These are phyloP conservation scores for Globomyces sp. DNA, from an alignment of 371 early-diverging fungal species.

Conservation along the genomic window DNA sequence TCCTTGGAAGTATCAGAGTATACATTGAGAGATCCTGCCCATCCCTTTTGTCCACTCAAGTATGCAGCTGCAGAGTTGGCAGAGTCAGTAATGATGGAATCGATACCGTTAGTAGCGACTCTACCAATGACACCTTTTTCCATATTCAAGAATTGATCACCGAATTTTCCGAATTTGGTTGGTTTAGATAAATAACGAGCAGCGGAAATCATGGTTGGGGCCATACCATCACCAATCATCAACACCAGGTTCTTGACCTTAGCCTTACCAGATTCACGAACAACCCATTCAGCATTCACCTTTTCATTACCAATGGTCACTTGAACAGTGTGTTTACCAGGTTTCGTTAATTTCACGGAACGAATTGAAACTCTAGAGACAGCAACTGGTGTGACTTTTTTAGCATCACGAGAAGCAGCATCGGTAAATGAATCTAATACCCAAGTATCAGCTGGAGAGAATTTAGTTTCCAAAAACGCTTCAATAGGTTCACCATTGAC, in stretches of 20 bases:
- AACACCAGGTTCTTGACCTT: constrained; percentile 71
- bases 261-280: constrained; percentile 51
- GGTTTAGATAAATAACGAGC: constrained; percentile 34
- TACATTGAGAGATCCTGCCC: constrained; percentile 63
- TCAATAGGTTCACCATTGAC: constrained; percentile 28
- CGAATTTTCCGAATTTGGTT: constrained; percentile 37
- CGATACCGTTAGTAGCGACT: constrained; percentile 67
- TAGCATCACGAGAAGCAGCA: constrained; percentile 47
- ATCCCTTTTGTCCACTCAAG: constrained; percentile 62
- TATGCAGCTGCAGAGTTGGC: constrained; percentile 75
- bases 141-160: constrained; percentile 54
- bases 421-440: constrained; percentile 44
- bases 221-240: constrained; percentile 75
- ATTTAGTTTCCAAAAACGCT: constrained; percentile 7
- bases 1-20: constrained; percentile 46
- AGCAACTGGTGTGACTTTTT: constrained; percentile 42
- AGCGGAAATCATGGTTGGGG: constrained; percentile 38
- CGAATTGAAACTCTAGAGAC: constrained; percentile 62
- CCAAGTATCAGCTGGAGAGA: constrained; percentile 27
- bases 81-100: constrained; percentile 71
- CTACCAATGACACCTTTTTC: constrained; percentile 66
- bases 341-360: constrained; percentile 50
- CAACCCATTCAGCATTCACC: constrained; percentile 49
- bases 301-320: constrained; percentile 46
- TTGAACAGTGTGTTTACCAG: constrained; percentile 58